A percentile compares a stretch with the other conserved stretches of the same genome.
phyloP scores from a whole-genome alignment of 2,329 filamentous ascomycete genomes.

The Epichloe baconii region DNA sequence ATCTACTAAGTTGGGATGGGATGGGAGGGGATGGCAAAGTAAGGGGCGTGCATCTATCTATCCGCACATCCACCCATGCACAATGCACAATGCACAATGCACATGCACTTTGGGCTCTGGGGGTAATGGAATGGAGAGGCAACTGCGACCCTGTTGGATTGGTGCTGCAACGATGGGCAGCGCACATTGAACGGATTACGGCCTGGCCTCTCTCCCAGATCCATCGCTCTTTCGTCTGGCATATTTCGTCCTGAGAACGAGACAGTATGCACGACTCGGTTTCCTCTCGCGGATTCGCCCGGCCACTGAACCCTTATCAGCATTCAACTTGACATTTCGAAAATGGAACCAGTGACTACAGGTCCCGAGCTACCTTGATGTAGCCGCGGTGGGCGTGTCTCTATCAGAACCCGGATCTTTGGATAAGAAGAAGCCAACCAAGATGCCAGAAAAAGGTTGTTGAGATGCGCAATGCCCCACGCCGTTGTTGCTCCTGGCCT shows the following conservation, averaged over 20 bases:
- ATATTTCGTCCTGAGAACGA: no score
- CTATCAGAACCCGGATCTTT: neutral
- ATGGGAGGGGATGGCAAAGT: neutral
- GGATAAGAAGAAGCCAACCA: neutral
- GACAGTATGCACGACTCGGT: no score
- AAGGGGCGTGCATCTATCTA: slow-evolving; percentile 2
- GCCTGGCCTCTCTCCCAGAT: neutral
- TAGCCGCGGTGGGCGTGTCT: neutral
- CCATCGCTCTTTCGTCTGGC: neutral
- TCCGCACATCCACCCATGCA: neutral
- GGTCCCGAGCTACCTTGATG: neutral
- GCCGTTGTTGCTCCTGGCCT: neutral
- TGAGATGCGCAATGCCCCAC: slow-evolving; percentile 4
- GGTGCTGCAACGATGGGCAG: neutral
- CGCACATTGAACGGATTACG: no score
- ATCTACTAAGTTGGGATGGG: neutral
- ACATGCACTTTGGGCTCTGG: neutral
- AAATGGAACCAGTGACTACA: no score
- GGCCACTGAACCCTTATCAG: no score
- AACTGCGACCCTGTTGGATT: neutral
- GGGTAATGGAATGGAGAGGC: neutral
- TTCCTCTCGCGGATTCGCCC: no score
- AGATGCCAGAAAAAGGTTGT: slow-evolving; percentile 2
- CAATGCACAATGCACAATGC: neutral
- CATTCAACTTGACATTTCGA: no score